Base-by-base conservation (phyloP, 2,329 filamentous ascomycete species). In the Dothideomycetes sp. region DNA sequence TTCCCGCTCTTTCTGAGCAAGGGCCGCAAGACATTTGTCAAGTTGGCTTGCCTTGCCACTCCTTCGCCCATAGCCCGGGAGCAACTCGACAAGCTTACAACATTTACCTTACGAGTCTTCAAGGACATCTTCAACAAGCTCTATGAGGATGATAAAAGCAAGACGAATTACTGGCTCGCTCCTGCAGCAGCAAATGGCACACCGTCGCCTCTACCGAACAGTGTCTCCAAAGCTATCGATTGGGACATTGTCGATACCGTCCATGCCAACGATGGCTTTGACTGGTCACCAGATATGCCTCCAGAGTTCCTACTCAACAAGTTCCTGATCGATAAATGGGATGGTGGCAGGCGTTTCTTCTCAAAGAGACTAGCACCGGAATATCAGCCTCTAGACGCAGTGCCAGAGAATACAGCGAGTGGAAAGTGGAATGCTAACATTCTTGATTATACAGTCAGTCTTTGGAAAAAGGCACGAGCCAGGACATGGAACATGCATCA, bases 91-190 rank as follows among this genome's bases (percentile, higher is more conserved):
- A 56, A 64, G 2, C 56, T 96, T n/a, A 78, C 77, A 1, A 60
- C 58, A 0, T 94, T 91, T 55, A 94, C 84, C 0, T 62, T 93
- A 31, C 70, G 73, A 4, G 60, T 93, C 0, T 95, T 93, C 57
- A 64, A 75, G 12, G 86, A 96, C 49, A 66, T 95, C 0, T 96
- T 94, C 64, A 89, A 87, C 58, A 98, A 98, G 57, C 69, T 70
- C 3, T 98, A 85, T 51, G 77, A 83, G 36, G 65, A 73, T 0
- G 68, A 77, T 12, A 49, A 67, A 0, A 59, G 69, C 1, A 76
- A 79, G 19, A 72, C 94, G 56, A 81, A 87, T 0, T 98, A 95
- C 58, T 94, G 87, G 65, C 54, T 95, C 11, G 82, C 78, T 0
- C 89, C 91, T 15, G 46, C 34, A 30, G 49, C 12, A 30, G 45